Conservation (phyloP, 1,139 yeast genomes). For the Candida mesenterica region DNA sequence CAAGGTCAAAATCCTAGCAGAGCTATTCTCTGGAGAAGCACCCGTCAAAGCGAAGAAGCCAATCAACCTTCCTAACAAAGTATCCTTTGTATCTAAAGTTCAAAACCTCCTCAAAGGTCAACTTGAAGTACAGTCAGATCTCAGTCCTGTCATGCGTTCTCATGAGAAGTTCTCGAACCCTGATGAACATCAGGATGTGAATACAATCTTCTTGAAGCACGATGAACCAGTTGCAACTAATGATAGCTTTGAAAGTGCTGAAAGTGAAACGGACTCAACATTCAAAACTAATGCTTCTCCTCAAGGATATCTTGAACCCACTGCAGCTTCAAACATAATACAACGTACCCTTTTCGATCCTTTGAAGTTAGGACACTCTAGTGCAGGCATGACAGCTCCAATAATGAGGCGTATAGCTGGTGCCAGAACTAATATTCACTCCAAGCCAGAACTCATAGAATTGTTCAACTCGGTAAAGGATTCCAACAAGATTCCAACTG, state of each 20-base stretch:
- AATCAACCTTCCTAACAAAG: neutral
- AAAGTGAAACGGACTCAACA: neutral
- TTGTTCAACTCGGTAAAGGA: neutral
- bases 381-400: constrained; percentile 1
- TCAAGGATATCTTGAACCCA: constrained; percentile 1
- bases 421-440: neutral
- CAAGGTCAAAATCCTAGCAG: constrained; percentile 1
- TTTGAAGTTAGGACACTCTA: constrained; percentile 1
- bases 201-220: constrained; percentile 1
- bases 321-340: constrained; percentile 1
- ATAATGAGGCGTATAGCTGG: constrained; percentile 1
- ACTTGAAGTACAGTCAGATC: neutral
- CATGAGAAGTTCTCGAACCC: neutral
- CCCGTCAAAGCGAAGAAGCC: neutral
- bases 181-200: neutral
- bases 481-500: neutral
- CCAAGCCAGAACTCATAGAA: neutral
- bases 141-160: no score
- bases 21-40: constrained; percentile 1
- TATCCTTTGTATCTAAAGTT: constrained; percentile 1
- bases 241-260: neutral
- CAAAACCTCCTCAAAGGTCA: neutral
- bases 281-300: neutral
- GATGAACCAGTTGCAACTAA: neutral
- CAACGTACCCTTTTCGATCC: constrained; percentile 4